Conservation (phyloP, 345 rosid genomes). For the Populus euphratica region DNA sequence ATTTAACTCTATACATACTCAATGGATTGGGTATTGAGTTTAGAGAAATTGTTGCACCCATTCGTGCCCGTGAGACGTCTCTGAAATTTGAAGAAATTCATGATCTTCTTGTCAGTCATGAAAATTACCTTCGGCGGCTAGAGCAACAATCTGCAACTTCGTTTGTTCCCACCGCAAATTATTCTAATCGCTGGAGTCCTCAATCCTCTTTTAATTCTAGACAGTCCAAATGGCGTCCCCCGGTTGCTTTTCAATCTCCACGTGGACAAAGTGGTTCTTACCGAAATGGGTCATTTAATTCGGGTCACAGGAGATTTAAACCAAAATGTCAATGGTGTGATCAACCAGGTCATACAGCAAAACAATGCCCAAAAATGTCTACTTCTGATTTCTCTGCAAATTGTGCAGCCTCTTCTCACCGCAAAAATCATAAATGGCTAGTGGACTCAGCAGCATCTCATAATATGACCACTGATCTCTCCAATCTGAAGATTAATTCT, state of each 20-base stretch:
- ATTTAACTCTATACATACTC: background rate
- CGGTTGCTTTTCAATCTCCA: background rate
- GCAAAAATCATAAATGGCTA: too few species aligned
- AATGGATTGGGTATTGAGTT: background rate
- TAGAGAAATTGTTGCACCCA: background rate
- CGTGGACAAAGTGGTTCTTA: fast-evolving
- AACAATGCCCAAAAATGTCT: too few species aligned
- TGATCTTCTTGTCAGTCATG: background rate
- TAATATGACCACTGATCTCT: too few species aligned
- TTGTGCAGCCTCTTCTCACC: too few species aligned
- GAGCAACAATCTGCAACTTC: background rate
- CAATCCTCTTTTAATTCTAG: too few species aligned
- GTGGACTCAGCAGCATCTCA: too few species aligned
- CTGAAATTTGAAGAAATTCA: background rate
- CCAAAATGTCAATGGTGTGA: background rate
- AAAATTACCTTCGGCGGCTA: background rate
- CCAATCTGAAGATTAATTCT: too few species aligned
- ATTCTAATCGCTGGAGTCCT: background rate
- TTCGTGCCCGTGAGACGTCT: too few species aligned
- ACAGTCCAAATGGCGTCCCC: background rate
- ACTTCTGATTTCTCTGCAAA: too few species aligned
- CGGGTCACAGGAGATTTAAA: too few species aligned
- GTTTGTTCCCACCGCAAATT: background rate
- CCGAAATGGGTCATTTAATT: background rate
- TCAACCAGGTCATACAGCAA: background rate